Evolutionary conservation across 2,329 filamentous ascomycete genomes (phyloP).

Genomic region (Talaromyces sp.): DNA sequence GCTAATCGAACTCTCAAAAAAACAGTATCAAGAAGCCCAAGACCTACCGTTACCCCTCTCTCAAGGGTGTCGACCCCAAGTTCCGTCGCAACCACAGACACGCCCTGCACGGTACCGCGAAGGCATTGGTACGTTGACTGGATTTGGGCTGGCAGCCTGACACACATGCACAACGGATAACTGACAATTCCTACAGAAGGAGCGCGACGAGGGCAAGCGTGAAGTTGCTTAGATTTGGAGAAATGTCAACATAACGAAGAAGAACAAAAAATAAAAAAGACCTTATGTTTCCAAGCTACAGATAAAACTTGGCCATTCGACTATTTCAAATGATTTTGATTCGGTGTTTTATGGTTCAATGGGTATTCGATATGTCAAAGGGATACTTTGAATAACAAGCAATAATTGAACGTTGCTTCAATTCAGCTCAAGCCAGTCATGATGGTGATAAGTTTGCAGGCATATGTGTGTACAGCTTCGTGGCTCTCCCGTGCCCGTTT

Average conservation of each 20-base stretch:
- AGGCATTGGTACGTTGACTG: constrained; percentile 76
- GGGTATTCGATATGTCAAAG: not conserved
- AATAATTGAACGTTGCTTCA: not conserved
- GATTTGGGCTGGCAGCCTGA: no score
- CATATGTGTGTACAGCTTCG: constrained; percentile 71
- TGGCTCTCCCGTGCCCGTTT: constrained; percentile 53
- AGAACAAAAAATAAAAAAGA: not conserved
- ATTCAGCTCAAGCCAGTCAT: not conserved
- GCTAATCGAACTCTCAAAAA: not conserved
- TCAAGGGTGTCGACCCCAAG: constrained; percentile 99
- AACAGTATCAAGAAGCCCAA: constrained; percentile 99
- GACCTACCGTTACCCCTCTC: constrained; percentile 96
- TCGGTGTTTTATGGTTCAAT: not conserved
- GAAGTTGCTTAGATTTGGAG: constrained; percentile 64
- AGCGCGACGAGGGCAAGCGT: constrained; percentile 93
- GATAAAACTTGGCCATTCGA: not conserved
- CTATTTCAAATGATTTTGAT: not conserved
- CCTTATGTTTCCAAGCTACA: constrained; percentile 1
- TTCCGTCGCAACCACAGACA: constrained; percentile 99
- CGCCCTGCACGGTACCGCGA: constrained; percentile 98
- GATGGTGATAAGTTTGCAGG: constrained; percentile 31
- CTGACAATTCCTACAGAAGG: constrained; percentile 65
- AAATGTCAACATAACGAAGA: constrained; percentile 18
- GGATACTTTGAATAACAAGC: not conserved
- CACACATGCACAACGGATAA: not conserved